Conservation (phyloP, 2,329 filamentous ascomycete genomes). For the Myriosclerotinia curreyana region DNA sequence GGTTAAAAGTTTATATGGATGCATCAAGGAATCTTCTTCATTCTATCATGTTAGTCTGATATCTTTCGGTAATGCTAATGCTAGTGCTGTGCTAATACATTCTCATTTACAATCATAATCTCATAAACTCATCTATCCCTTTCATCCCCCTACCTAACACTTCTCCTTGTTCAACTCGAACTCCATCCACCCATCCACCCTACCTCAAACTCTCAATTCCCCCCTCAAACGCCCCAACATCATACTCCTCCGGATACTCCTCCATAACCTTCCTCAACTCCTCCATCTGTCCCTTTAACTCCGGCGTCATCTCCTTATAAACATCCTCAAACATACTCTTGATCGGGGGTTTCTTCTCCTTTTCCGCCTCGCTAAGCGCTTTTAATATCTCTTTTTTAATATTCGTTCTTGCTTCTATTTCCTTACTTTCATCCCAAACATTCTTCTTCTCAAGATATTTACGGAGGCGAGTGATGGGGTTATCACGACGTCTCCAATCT, state of each 20-base stretch:
- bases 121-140: background rate
- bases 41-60: background rate
- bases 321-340: constrained; percentile 78
- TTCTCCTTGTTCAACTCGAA: too few species aligned
- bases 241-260: constrained; percentile 89
- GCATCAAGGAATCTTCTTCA: background rate
- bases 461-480: constrained; percentile 77
- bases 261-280: constrained; percentile 75
- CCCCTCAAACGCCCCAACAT: constrained; percentile 71
- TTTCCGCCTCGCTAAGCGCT: constrained; percentile 81
- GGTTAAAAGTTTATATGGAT: too few species aligned
- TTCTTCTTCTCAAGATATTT: constrained; percentile 87
- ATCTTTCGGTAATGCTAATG: background rate
- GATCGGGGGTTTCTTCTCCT: constrained; percentile 73
- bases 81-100: background rate
- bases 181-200: background rate
- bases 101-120: constrained; percentile 1
- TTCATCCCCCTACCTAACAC: too few species aligned
- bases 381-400: constrained; percentile 73
- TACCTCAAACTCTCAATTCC: constrained; percentile 47
- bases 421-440: constrained; percentile 80
- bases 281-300: constrained; percentile 70
- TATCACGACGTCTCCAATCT: constrained; percentile 88
- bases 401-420: constrained; percentile 65
- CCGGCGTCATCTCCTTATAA: constrained; percentile 82